Base-by-base conservation (phyloP, 257 asterid species). In the Echium plantagineum region DNA sequence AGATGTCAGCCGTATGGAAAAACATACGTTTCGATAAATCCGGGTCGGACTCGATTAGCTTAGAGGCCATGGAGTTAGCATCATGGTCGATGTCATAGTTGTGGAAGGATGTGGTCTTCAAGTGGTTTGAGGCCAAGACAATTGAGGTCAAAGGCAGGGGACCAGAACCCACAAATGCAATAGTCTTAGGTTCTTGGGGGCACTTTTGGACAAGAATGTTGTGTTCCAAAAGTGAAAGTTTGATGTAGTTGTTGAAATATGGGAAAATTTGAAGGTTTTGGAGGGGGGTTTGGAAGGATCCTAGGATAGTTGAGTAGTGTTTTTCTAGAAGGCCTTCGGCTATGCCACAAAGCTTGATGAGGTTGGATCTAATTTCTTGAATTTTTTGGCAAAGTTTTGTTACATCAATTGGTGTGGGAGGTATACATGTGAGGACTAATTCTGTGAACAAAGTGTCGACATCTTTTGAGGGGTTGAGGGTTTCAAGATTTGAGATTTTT, bases 131-230 rank as follows among this genome's bases (percentile, higher is more conserved):
- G 9, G 97, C 96, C 18, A 90, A 66, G 22, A 85, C 95, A 56
- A 90, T 77, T n/a, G 97, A 81, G 62, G 96, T 87, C 15, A 90
- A 78, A 2, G 97, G 96, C n/a, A 90, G 79, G 7, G 97, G 97
- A 21, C 96, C 96, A 9, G 96, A 87, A 21, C 97, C 97, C 5
- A 87, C 65, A 52, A 90, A 87, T 48, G 96, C 97, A 10, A 87
- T 17, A 2, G 71, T 74, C 9, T 22, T 15, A 0, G 93, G 89
- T 63, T 52, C 21, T 5, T 60, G 13, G 9, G 65, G 52, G 64
- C 26, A 48, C 75, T 86, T 83, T 21, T 63, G 76, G 52, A 56
- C 28, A 3, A 90, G 78, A 64, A 90, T 81, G 63, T 72, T 80
- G 79, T 47, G 77, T 52, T 90, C 97, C 38, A 90, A 83, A 22